Evolutionary conservation across 192 early-diverging fungal species (phyloP), one percentile per base, ranked within the genome.

Genomic region (Entophlyctis luteolus): DNA sequence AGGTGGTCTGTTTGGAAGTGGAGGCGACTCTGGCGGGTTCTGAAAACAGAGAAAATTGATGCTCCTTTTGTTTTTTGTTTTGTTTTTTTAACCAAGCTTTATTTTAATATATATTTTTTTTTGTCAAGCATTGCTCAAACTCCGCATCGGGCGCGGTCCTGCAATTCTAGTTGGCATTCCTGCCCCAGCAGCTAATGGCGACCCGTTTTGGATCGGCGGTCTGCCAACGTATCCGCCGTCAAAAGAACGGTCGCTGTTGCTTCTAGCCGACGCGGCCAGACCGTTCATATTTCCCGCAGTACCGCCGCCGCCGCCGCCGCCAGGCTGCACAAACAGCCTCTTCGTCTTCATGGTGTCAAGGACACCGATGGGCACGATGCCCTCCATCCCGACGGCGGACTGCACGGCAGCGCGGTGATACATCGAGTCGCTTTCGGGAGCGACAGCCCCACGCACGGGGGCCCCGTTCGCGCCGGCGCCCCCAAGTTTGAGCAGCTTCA

Each of bases 261-360:
- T n/a, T n/a, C n/a, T n/a, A n/a, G n/a, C n/a, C n/a, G n/a, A n/a
- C n/a, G n/a, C n/a, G n/a, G n/a, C n/a, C n/a, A n/a, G n/a, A n/a
- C n/a, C n/a, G n/a, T n/a, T n/a, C n/a, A n/a, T n/a, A n/a, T n/a
- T n/a, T n/a, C n/a, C n/a, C n/a, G n/a, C n/a, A n/a, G n/a, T n/a
- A n/a, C n/a, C n/a, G n/a, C n/a, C n/a, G n/a, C n/a, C n/a, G n/a
- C n/a, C n/a, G n/a, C n/a, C 42, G 42, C 20, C 42, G 42, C 0
- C 14, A 16, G 14, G 42, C 14, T 45, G 42, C 42, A 45, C 20
- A 12, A 45, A 45, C 42, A n/a, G n/a, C n/a, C n/a, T n/a, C n/a
- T n/a, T n/a, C n/a, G n/a, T 47, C 36, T 34, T 20, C 63, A 66
- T 66, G 14, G 34, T 22, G 28, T 66, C 63, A 22, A 66, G 35